Evolutionary conservation across 352 stramenopile genomes (phyloP), one percentile per base, ranked within the genome.

Genomic region (Phytophthora sp.): DNA sequence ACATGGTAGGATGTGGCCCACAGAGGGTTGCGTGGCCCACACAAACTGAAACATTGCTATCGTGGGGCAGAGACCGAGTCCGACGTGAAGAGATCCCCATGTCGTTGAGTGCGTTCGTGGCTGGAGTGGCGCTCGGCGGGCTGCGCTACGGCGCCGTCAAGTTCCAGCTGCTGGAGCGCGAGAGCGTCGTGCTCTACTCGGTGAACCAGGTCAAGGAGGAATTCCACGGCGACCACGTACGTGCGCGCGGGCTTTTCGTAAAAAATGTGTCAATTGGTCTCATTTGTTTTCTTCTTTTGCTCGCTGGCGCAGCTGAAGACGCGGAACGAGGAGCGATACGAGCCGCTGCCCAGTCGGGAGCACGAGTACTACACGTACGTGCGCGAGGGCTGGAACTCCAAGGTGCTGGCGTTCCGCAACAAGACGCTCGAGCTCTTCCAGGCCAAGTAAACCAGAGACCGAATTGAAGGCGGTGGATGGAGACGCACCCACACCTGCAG

Each of bases 341-440:
- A 80, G 49, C 45, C 77, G 30, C 55, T 93, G 53, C 82, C 78
- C 26, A 88, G 75, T 64, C 80, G 70, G 26, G 84, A 93, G 69
- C 84, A 93, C 63, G 84, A 91, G 75, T 93, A 91, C 71, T 93
- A 93, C 69, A 88, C 82, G 72, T 77, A 70, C 66, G 53, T 91
- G 37, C 82, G 84, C 42, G 54, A 89, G 65, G 52, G 71, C 17
- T 93, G 84, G 84, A 93, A 93, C 73, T 66, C 74, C 28, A 82
- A 84, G 63, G 79, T 93, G 28, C 41, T 91, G 28, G 56, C 59
- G 20, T 75, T 93, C 60, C 82, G 84, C 41, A 77, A 88, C 64
- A 81, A 74, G 51, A 61, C 73, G 43, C 66, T 79, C 50, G 80
- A 80, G 44, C 41, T 89, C 24, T 85, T 91, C 62, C 52, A 81